phyloP scores from a whole-genome alignment of 768 basidiomycete genomes.

The Artomyces pyxidatus region DNA sequence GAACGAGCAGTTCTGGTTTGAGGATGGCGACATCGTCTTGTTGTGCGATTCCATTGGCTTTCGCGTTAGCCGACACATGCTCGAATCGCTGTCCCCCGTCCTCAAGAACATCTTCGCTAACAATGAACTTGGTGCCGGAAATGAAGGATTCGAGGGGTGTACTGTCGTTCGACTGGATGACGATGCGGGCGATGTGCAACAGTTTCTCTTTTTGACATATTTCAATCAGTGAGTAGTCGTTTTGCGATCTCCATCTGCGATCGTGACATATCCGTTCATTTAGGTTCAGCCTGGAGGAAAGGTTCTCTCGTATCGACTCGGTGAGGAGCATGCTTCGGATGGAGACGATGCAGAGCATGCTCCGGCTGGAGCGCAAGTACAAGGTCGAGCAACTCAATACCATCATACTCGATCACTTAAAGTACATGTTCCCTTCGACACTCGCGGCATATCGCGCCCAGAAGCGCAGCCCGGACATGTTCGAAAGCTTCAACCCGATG shows the following conservation, averaged over 20 bases:
- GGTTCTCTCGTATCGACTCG: neutral
- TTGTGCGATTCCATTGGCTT: slow-evolving; percentile 5
- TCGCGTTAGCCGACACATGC: slow-evolving; percentile 3
- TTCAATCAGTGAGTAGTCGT: neutral
- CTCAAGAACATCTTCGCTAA: slow-evolving; percentile 8
- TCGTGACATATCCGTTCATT: too few relatives aligned
- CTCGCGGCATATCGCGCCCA: neutral
- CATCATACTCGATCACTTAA: neutral
- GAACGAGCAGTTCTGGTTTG: slow-evolving; percentile 5
- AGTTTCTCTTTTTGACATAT: neutral
- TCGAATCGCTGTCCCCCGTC: slow-evolving; percentile 3
- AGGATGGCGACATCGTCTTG: slow-evolving; percentile 9
- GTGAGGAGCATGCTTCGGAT: neutral
- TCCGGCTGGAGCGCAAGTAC: neutral
- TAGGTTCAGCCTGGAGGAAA: neutral
- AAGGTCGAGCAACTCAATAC: neutral
- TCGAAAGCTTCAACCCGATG: neutral
- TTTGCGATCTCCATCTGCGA: too few relatives aligned
- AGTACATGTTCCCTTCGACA: neutral
- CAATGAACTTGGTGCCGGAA: neutral
- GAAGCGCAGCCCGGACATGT: neutral
- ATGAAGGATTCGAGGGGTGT: neutral
- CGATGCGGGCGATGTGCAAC: neutral
- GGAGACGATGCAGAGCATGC: neutral
- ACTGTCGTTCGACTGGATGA: neutral